Evolutionary conservation across 441 rosid genomes (phyloP), one percentile per base, ranked within the genome.

Genomic region (Kokia cookei): DNA sequence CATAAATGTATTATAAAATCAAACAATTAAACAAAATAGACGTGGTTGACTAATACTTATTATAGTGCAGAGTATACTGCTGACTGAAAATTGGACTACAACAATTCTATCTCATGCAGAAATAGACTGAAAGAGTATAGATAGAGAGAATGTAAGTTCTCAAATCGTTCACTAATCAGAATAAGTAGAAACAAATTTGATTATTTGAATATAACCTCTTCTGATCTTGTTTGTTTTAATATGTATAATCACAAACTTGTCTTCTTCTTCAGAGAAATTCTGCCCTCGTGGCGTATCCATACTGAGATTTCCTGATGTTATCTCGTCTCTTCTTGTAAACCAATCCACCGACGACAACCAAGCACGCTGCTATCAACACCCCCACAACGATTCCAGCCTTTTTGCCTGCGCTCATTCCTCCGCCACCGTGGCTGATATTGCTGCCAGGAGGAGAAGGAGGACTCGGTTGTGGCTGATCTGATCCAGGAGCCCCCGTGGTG

Each of bases 251-350:
- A 10, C 50, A 15, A 47, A 47, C 17, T 50, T 2, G 2, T 50
- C 9, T 7, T 26, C 27, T 53, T 71, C 40, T 42, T 71, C 40
- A 71, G 54, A 72, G 75, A 10, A 72, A 2, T 64, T 72, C 65
- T 35, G 57, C 66, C 67, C 77, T 75, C 11, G 83, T 73, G 3
- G 72, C 70, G 26, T 7, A n/a, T 54, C 67, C 80, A 4, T 73
- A 53, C 37, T 64, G 47, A 4, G 69, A 22, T 63, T 82, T 75
- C 43, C 73, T 73, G 13, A 67, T 42, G 43, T 81, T 84, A 15
- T 32, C 61, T 10, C 53, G 73, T 15, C 84, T 78, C 73, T 77
- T 84, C 80, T 35, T 71, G 75, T 73, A 84, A 22, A 84, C 51
- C 64, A 70, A 51, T 17, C 80, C 80, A 26, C 71, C 81, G 24